Evolutionary conservation across 768 basidiomycete species (phyloP).

Genomic region (Phylloporus arenicola): DNA sequence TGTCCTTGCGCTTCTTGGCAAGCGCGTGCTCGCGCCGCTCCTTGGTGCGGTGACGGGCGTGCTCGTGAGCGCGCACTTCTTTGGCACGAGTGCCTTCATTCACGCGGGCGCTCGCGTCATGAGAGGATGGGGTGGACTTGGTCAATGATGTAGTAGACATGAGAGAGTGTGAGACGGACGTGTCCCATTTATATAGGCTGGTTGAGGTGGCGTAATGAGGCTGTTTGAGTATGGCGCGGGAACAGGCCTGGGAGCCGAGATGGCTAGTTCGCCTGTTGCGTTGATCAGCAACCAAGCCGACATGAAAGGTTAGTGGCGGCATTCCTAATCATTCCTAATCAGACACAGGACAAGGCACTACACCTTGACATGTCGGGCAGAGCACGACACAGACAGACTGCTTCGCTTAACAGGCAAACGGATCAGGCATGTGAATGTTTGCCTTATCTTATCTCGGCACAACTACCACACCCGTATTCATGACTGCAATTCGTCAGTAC

Average conservation of each 20-base stretch:
- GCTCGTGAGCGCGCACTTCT: conserved; percentile 31
- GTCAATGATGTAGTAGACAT: conserved; percentile 28
- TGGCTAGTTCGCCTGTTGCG: not conserved
- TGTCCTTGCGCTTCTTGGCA: conserved; percentile 30
- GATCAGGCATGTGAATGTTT: conserved; percentile 14
- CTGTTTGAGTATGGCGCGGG: conserved; percentile 19
- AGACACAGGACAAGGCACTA: conserved; percentile 19
- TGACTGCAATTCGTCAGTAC: conserved; percentile 19
- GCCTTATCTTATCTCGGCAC: conserved; percentile 20
- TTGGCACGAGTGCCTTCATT: conserved; percentile 18
- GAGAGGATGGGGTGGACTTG: conserved; percentile 14
- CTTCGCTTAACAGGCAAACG: conserved; percentile 11
- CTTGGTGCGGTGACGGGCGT: conserved; percentile 30
- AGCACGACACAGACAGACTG: conserved; percentile 4
- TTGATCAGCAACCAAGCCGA: conserved; percentile 1
- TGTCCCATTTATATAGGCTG: conserved; percentile 29
- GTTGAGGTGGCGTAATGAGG: conserved; percentile 19
- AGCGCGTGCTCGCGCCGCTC: conserved; percentile 29
- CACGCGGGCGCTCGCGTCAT: conserved; percentile 18
- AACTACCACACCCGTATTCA: conserved; percentile 13
- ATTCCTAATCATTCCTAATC: conserved; percentile 14
- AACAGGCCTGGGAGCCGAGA: conserved; percentile 18
- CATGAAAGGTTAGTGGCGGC: conserved; percentile 5
- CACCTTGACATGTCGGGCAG: conserved; percentile 14
- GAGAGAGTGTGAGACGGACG: conserved; percentile 10